phyloP scores from a whole-genome alignment of 1,284 basidiomycete genomes.

The Golubevia pallescens region DNA sequence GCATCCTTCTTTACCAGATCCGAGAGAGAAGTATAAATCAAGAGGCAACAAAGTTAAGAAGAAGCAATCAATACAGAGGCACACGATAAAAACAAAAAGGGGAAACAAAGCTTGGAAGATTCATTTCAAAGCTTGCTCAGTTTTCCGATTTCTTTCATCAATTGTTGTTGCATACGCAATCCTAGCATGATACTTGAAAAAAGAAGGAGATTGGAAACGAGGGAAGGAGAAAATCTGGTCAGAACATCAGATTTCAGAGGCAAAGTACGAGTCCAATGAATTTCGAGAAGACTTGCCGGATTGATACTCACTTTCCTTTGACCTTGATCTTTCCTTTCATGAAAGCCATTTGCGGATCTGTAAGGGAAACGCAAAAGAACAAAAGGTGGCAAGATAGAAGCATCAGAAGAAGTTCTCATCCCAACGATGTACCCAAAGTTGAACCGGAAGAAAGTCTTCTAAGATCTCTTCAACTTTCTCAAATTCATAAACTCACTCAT shows the following conservation, averaged over 20 bases:
- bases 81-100: no score
- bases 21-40: no score
- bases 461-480: not conserved
- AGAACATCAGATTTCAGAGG: not conserved
- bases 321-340: conserved; percentile 25
- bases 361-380: not conserved
- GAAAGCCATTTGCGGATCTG: conserved; percentile 40
- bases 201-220: not conserved
- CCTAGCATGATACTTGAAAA: not conserved
- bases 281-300: no score
- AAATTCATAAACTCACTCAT: not conserved
- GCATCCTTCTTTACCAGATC: no score
- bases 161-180: conserved; percentile 31
- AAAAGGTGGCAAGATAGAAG: no score
- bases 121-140: no score
- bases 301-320: conserved; percentile 8
- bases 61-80: no score
- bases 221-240: not conserved
- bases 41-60: no score
- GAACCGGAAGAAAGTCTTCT: not conserved
- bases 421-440: no score
- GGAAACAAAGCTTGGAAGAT: no score
- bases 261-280: conserved; percentile 11
- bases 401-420: no score
- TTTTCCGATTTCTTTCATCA: conserved; percentile 27